These are phyloP conservation scores for Lactarius sanguifluus DNA, from an alignment of 768 basidiomycete genomes.

Conservation along the genomic window DNA sequence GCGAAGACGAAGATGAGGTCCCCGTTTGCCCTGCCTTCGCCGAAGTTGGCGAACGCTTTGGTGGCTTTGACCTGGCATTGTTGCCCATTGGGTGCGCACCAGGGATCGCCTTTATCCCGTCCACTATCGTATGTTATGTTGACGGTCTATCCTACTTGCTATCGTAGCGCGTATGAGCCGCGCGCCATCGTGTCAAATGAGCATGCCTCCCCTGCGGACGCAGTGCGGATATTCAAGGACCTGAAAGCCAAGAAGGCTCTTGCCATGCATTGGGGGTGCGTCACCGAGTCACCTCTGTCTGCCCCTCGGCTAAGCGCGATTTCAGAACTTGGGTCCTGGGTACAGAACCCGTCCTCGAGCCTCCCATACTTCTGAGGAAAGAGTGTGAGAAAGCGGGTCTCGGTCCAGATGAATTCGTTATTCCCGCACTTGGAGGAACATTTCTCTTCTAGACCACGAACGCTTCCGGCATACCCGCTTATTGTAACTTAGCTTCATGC, in stretches of 20 bases:
- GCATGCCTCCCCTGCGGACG: constrained; percentile 66
- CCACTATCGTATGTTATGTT: neutral
- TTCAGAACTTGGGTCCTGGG: constrained; percentile 55
- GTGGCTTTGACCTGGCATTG: constrained; percentile 64
- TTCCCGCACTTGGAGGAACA: constrained; percentile 64
- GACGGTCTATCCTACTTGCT: neutral
- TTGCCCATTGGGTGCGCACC: constrained; percentile 63
- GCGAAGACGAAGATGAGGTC: constrained; percentile 48
- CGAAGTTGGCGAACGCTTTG: constrained; percentile 63
- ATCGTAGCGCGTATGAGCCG: constrained; percentile 57
- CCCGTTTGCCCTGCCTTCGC: constrained; percentile 72
- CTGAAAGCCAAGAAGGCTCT: constrained; percentile 57
- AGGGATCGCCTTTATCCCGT: neutral
- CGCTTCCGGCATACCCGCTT: neutral
- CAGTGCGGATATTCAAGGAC: constrained; percentile 66
- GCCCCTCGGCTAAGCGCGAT: neutral
- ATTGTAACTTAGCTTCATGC: neutral
- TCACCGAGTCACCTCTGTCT: constrained; percentile 7
- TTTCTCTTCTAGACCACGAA: constrained; percentile 30
- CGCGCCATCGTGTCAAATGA: constrained; percentile 54
- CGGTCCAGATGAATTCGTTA: constrained; percentile 50
- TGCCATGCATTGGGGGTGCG: constrained; percentile 72
- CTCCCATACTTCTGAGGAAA: constrained; percentile 51
- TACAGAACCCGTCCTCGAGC: constrained; percentile 55
- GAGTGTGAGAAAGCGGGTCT: constrained; percentile 54